Evolutionary conservation across 164 flowering plant species (phyloP).

Genomic region (Stephania yunnanensis): DNA sequence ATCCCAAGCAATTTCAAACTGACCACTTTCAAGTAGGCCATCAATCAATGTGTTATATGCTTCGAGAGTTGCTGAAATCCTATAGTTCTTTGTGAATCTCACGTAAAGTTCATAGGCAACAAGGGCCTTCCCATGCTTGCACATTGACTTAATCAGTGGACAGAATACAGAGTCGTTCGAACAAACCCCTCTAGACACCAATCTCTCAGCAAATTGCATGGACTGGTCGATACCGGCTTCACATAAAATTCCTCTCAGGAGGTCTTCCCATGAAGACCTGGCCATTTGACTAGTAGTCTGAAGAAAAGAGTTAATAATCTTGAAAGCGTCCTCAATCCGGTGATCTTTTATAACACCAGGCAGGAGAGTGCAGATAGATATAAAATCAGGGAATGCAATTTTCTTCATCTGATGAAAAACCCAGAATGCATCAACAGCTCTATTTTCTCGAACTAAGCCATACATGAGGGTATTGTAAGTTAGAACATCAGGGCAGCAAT

Average conservation of each 20-base stretch:
- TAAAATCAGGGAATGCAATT: constrained; percentile 46
- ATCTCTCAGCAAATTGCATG: constrained; percentile 45
- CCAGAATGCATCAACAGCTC: constrained; percentile 61
- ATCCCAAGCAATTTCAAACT: constrained; percentile 40
- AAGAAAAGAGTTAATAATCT: constrained; percentile 34
- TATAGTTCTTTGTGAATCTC: constrained; percentile 42
- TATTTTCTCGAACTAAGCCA: constrained; percentile 55
- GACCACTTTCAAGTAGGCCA: constrained; percentile 53
- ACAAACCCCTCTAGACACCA: constrained; percentile 42
- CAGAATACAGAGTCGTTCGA: constrained; percentile 44
- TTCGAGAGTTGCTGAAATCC: constrained; percentile 39
- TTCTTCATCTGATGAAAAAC: constrained; percentile 87
- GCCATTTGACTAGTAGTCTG: constrained; percentile 19
- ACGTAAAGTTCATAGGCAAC: constrained; percentile 49
- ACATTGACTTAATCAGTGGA: constrained; percentile 48
- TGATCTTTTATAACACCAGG: constrained; percentile 60
- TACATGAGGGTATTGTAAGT: constrained; percentile 77
- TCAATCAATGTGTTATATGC: constrained; percentile 51
- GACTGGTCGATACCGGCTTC: constrained; percentile 48
- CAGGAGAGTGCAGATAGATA: constrained; percentile 70
- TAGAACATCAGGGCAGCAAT: constrained; percentile 61
- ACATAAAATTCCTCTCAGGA: constrained; percentile 48
- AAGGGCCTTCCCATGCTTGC: constrained; percentile 39
- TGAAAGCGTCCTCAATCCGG: constrained; percentile 51
- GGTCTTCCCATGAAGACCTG: constrained; percentile 53